A percentile compares a stretch with the other conserved stretches of the same genome.
Evolutionary conservation across 441 rosid genomes (phyloP).

Genomic region (Populus hybrid): DNA sequence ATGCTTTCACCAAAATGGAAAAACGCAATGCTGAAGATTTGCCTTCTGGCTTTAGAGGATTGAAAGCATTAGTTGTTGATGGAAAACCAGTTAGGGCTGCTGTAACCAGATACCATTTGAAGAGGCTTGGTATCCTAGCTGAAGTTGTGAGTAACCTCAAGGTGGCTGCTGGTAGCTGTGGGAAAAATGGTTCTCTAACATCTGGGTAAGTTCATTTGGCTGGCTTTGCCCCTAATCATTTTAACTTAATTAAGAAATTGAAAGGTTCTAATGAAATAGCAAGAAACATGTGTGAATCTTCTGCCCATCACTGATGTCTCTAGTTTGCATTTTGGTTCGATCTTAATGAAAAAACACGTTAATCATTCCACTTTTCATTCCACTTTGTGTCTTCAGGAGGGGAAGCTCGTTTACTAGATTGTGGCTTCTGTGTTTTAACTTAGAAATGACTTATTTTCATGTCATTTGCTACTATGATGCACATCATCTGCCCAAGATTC

Average conservation of each 20-base stretch:
- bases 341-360: not conserved
- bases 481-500: not conserved
- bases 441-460: not conserved
- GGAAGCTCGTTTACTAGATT: not conserved
- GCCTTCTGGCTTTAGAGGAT: conserved; percentile 67
- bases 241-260: not conserved
- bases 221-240: not conserved
- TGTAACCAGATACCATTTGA: conserved; percentile 80
- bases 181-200: conserved; percentile 48
- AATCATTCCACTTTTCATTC: not conserved
- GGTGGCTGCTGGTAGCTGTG: conserved; percentile 32
- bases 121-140: conserved; percentile 78
- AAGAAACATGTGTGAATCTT: not conserved
- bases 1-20: conserved; percentile 32
- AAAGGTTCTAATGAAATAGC: not conserved
- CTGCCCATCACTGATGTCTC: not conserved
- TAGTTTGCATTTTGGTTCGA: not conserved
- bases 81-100: conserved; percentile 90
- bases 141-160: conserved; percentile 59
- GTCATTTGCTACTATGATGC: not conserved
- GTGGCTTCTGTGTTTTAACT: not conserved
- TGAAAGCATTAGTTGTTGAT: conserved; percentile 82
- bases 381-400: not conserved
- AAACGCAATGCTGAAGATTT: conserved; percentile 60
- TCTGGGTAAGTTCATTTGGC: conserved; percentile 44